Evolutionary conservation across 805 yeast species (phyloP).

Genomic region (Zygosaccharomyces bailii): DNA sequence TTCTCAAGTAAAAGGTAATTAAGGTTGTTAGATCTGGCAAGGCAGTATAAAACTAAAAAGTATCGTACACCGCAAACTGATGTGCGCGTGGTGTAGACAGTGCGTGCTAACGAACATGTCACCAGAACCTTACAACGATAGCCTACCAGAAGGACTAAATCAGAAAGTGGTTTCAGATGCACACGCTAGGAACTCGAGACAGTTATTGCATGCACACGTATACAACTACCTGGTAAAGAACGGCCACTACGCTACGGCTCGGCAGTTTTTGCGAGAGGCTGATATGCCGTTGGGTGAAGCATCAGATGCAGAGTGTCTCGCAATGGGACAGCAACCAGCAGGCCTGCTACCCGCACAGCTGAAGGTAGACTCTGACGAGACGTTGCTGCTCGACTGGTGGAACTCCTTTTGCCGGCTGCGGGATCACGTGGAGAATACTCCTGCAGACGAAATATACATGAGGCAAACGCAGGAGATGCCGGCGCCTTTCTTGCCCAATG

Average conservation of each 20-base stretch:
- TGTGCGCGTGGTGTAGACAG: no score
- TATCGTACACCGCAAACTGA: no score
- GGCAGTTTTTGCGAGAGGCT: conserved; percentile 43
- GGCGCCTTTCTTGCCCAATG: neutral
- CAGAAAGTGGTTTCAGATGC: conserved; percentile 41
- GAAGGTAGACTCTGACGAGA: conserved; percentile 43
- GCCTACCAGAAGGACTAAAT: conserved; percentile 2
- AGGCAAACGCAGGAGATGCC: neutral
- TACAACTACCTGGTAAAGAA: conserved; percentile 49
- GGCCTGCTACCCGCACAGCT: conserved; percentile 36
- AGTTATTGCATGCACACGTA: conserved; percentile 49
- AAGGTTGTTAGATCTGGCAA: no score
- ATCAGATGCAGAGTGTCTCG: conserved; percentile 9
- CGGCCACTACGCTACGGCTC: conserved; percentile 49
- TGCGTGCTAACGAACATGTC: no score
- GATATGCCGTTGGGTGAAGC: conserved; percentile 39
- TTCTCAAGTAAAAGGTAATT: neutral
- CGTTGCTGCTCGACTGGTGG: conserved; percentile 59
- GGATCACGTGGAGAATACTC: conserved; percentile 40
- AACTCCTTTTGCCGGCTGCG: conserved; percentile 48
- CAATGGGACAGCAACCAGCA: neutral
- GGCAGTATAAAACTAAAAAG: no score
- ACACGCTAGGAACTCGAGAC: conserved; percentile 46
- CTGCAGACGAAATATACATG: conserved; percentile 23
- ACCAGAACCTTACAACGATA: neutral